Percentiles rank a stretch among this genome's conserved stretches.
Conservation (phyloP, 805 yeast genomes). For the Candida incommunis region DNA sequence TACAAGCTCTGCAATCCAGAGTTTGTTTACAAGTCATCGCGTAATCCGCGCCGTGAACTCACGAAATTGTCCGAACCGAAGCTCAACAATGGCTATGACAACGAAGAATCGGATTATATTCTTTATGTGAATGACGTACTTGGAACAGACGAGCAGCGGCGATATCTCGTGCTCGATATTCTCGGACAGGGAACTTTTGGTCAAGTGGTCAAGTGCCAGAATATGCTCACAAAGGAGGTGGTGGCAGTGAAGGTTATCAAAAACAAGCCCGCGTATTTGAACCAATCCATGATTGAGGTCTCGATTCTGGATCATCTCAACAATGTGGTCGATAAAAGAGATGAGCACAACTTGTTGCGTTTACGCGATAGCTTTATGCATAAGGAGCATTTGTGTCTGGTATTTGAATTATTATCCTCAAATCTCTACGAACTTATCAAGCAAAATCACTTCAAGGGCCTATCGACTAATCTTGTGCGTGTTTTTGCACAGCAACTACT, state of each 20-base stretch:
- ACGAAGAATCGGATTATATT: conserved; percentile 79
- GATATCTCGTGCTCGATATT: conserved; percentile 78
- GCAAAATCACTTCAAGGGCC: conserved; percentile 88
- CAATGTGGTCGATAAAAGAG: conserved; percentile 50
- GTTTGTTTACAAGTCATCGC: conserved; percentile 67
- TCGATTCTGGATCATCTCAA: conserved; percentile 72
- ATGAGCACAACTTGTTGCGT: conserved; percentile 61
- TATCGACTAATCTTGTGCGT: conserved; percentile 64
- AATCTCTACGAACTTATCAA: conserved; percentile 82
- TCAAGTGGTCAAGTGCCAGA: conserved; percentile 91
- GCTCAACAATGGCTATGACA: conserved; percentile 72
- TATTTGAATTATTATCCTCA: conserved; percentile 76
- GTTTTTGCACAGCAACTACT: conserved; percentile 68
- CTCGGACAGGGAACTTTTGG: conserved; percentile 97
- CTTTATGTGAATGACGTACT: conserved; percentile 86
- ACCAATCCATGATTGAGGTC: conserved; percentile 86
- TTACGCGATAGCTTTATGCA: conserved; percentile 83
- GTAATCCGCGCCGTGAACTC: conserved; percentile 82
- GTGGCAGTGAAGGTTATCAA: conserved; percentile 93
- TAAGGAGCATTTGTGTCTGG: conserved; percentile 83
- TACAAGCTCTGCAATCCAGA: conserved; percentile 75
- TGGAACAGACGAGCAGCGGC: conserved; percentile 73
- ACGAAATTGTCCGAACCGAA: conserved; percentile 86
- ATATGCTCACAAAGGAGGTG: conserved; percentile 61
- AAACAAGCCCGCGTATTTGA: conserved; percentile 78